These are phyloP conservation scores for Malus sylvestris DNA, from an alignment of 306 rosid species.

Conservation along the genomic window DNA sequence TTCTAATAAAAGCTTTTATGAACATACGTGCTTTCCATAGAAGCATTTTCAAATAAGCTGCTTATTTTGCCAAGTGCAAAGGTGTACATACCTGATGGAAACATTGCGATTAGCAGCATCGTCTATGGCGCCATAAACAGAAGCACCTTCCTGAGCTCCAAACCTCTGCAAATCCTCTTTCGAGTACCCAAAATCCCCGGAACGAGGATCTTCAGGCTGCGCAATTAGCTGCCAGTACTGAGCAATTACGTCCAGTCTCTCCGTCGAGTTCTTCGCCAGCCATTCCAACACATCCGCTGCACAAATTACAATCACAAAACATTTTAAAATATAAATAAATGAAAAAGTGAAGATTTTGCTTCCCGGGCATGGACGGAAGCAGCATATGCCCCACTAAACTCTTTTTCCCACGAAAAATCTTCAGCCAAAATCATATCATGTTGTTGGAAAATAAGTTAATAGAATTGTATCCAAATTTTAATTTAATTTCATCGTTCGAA, in stretches of 20 bases:
- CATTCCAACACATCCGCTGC: conserved; percentile 81
- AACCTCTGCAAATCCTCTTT: conserved; percentile 44
- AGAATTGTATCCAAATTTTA: no score
- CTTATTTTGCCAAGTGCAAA: no score
- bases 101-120: conserved; percentile 71
- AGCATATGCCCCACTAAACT: no score
- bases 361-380: not conserved
- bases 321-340: not conserved
- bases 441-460: no score
- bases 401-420: no score
- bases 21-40: no score
- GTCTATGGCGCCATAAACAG: conserved; percentile 56
- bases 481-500: no score
- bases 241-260: conserved; percentile 63
- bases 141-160: conserved; percentile 67
- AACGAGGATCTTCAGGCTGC: conserved; percentile 50
- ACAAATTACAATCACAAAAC: not conserved
- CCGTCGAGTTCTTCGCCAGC: conserved; percentile 70
- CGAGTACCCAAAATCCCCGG: conserved; percentile 84
- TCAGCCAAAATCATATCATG: no score
- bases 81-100: conserved; percentile 59
- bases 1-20: no score
- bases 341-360: not conserved
- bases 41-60: no score
- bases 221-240: conserved; percentile 79